Percentiles rank a stretch among this genome's conserved stretches.
These are phyloP conservation scores for Penicillium sp. DNA, from an alignment of 2,329 filamentous ascomycete genomes.

Conservation along the genomic window DNA sequence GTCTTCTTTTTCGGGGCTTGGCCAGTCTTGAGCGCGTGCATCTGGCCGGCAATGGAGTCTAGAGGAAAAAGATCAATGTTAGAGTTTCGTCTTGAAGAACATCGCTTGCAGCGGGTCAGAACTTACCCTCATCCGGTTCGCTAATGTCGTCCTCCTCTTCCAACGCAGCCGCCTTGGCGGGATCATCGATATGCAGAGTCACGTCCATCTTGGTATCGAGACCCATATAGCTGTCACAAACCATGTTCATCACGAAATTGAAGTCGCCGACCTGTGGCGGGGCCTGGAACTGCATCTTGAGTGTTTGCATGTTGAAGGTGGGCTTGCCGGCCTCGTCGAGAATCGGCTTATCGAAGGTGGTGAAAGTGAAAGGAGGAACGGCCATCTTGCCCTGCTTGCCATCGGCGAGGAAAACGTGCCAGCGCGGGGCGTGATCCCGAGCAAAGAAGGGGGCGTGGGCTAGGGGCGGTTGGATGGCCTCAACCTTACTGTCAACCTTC, in stretches of 20 bases:
- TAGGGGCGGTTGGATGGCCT: conserved; percentile 76
- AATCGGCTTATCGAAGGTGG: conserved; percentile 86
- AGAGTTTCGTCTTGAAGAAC: not conserved
- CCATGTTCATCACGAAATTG: conserved; percentile 89
- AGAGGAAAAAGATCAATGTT: conserved; percentile 7
- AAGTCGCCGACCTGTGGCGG: conserved; percentile 91
- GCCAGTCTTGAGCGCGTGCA: conserved; percentile 80
- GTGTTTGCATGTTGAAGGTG: conserved; percentile 91
- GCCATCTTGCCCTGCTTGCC: conserved; percentile 94
- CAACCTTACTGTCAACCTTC: conserved; percentile 62
- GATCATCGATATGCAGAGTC: conserved; percentile 84
- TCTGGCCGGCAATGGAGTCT: conserved; percentile 91
- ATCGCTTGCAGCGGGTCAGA: not conserved
- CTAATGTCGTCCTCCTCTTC: conserved; percentile 92
- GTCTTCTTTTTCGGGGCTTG: conserved; percentile 63
- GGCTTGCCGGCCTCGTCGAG: conserved; percentile 80
- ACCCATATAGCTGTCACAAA: conserved; percentile 94
- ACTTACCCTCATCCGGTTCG: conserved; percentile 94
- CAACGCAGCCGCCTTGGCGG: conserved; percentile 79
- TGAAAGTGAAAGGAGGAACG: conserved; percentile 95
- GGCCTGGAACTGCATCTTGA: conserved; percentile 96
- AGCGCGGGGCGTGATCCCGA: conserved; percentile 84
- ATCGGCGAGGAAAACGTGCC: conserved; percentile 94
- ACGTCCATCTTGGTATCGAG: conserved; percentile 93
- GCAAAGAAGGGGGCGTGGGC: conserved; percentile 88